These are phyloP conservation scores for Candida albicans DNA, from an alignment of 1,139 yeast species.

Conservation along the genomic window DNA sequence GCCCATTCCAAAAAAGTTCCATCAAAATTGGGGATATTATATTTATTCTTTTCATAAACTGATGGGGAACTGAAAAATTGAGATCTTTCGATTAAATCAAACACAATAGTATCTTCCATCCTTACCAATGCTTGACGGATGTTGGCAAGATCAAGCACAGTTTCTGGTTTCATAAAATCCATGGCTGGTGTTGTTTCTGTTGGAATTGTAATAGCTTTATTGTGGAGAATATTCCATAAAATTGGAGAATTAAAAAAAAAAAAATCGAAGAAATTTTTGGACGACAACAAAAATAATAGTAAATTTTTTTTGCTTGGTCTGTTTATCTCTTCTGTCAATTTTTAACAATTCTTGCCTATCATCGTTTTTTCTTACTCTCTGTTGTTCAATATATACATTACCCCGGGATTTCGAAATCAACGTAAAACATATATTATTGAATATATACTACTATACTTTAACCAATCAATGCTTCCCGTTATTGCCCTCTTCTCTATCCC, in stretches of 20 bases:
- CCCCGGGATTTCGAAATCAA: no score
- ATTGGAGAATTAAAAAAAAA: no score
- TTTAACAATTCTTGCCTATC: no score
- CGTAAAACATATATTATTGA: no score
- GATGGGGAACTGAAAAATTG: conserved; percentile 79
- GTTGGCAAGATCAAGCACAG: conserved; percentile 77
- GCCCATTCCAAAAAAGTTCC: conserved; percentile 91
- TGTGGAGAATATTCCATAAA: background rate
- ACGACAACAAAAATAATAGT: no score
- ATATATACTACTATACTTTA: no score
- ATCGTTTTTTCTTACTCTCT: no score
- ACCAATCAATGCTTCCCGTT: background rate
- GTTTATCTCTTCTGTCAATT: no score
- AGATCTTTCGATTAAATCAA: conserved; percentile 88
- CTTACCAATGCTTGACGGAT: conserved; percentile 83
- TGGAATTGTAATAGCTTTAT: background rate
- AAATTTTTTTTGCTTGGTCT: no score
- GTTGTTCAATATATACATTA: no score
- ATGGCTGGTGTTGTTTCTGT: conserved; percentile 30
- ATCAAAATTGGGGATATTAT: conserved; percentile 63
- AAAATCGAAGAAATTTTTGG: no score
- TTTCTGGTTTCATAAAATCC: conserved; percentile 85
- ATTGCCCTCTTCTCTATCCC: conserved; percentile 12
- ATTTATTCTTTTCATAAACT: conserved; percentile 63
- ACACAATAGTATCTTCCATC: conserved; percentile 95